Conservation (phyloP, 768 basidiomycete genomes). For the Botryobasidium botryosum region DNA sequence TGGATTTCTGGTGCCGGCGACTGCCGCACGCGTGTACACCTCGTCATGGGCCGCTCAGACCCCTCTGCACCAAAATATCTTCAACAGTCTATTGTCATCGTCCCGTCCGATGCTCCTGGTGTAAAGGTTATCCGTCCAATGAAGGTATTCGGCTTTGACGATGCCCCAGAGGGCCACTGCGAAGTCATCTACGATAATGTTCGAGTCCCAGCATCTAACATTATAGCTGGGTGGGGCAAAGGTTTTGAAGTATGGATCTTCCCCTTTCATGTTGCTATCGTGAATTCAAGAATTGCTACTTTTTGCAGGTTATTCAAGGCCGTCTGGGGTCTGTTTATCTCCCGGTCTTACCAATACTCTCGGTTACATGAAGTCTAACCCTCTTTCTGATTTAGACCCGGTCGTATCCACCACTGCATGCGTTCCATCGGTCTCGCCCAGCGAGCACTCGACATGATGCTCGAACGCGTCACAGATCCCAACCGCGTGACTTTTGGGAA, state of each 20-base stretch:
- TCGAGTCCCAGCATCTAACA: slow-evolving; percentile 63
- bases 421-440: slow-evolving; percentile 83
- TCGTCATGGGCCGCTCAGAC: slow-evolving; percentile 92
- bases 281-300: background rate
- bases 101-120: slow-evolving; percentile 76
- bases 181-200: slow-evolving; percentile 93
- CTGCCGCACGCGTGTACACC: slow-evolving; percentile 72
- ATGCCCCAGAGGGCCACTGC: slow-evolving; percentile 92
- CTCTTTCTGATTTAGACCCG: slow-evolving; percentile 42
- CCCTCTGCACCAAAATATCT: slow-evolving; percentile 59
- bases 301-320: slow-evolving; percentile 80
- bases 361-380: background rate
- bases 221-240: slow-evolving; percentile 83
- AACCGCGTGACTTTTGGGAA: slow-evolving; percentile 88
- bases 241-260: slow-evolving; percentile 63
- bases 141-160: slow-evolving; percentile 86
- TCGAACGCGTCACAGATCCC: slow-evolving; percentile 87
- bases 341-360: background rate
- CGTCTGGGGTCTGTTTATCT: slow-evolving; percentile 53
- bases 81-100: slow-evolving; percentile 88
- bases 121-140: slow-evolving; percentile 85
- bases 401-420: slow-evolving; percentile 98
- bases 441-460: slow-evolving; percentile 69
- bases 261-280: background rate
- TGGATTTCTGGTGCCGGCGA: slow-evolving; percentile 98